A percentile compares a stretch with the other conserved stretches of the same genome.
These are phyloP conservation scores for Vanderwaltozyma tropicalis DNA, from an alignment of 805 yeast species.

Conservation along the genomic window DNA sequence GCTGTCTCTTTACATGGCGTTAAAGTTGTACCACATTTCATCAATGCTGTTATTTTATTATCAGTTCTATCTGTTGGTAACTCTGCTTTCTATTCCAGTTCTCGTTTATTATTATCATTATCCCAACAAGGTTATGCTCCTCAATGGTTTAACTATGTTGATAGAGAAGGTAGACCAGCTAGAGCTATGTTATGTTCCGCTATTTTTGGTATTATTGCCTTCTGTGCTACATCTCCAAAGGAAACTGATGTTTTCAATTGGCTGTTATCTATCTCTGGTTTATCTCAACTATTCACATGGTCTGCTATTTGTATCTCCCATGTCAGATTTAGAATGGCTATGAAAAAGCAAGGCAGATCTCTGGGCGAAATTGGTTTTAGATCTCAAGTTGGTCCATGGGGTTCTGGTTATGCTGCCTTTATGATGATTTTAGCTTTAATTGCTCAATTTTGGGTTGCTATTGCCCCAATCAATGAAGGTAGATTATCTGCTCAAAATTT, in stretches of 20 bases:
- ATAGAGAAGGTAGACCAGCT: slow-evolving; percentile 56
- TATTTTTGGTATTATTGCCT: slow-evolving; percentile 50
- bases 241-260: slow-evolving; percentile 52
- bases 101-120: slow-evolving; percentile 44
- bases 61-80: slow-evolving; percentile 51
- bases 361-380: slow-evolving; percentile 42
- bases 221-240: slow-evolving; percentile 51
- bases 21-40: slow-evolving; percentile 47
- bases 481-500: slow-evolving; percentile 33
- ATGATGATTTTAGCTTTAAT: slow-evolving; percentile 41
- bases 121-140: slow-evolving; percentile 56
- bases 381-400: slow-evolving; percentile 42
- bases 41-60: slow-evolving; percentile 54
- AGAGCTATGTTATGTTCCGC: slow-evolving; percentile 41
- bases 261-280: slow-evolving; percentile 53
- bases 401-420: slow-evolving; percentile 42
- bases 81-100: slow-evolving; percentile 42
- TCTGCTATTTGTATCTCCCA: slow-evolving; percentile 45
- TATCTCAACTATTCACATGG: slow-evolving; percentile 58
- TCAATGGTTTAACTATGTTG: slow-evolving; percentile 43
- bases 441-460: slow-evolving; percentile 59
- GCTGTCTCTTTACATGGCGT: slow-evolving; percentile 50
- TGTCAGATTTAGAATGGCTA: slow-evolving; percentile 48
- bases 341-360: slow-evolving; percentile 43
- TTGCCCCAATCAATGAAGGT: slow-evolving; percentile 39